Evolutionary conservation across 495 filamentous ascomycete species (phyloP), one percentile per base, ranked within the genome.

Genomic region (Aspergillus sparsus): DNA sequence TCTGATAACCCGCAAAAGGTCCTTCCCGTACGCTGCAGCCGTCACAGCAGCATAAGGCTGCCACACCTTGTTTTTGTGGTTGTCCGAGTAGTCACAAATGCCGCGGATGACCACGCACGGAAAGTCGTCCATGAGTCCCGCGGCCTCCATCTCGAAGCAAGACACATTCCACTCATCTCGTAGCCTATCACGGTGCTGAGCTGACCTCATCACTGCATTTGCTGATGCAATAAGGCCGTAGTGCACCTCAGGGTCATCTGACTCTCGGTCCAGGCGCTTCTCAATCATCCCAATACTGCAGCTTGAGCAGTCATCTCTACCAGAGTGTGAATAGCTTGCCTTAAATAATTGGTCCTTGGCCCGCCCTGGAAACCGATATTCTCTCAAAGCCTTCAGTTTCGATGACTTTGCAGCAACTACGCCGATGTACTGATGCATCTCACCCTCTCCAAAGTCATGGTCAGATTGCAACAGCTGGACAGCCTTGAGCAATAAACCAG

Each of bases 21-120:
- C 52, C 35, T 42, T 44, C 1, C 37, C 53, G 13, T 55, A 55
- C 9, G 53, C 53, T 2, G 53, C 53, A 11, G 53, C 53, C 4
- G 36, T 55, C 9, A 45, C n/a, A 7, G 52, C 52, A 7, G 52
- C 52, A 54, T 54, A 54, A 8, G 32, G 32, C 35, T 54, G 52
- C 52, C 52, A 54, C n/a, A n/a, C 34, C 31, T 54, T 54, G 52
- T 39, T 54, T 15, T 54, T 54, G 41, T 54, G 52, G 6, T 18
- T 15, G 33, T 54, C 52, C 3, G 52, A 37, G 27, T 54, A 54
- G 13, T 54, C 52, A 12, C 18, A 37, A n/a, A 54, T 54, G 7
- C 52, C 47, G 6, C 47, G n/a, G 18, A 50, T 50, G 12, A 50
- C 47, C 6, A 50, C 12, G 7, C 47, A 50, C 11, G 52, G 52